Percentiles rank a stretch among this genome's conserved stretches.
phyloP scores from a whole-genome alignment of 352 stramenopile genomes.

The Peronospora tabacina region DNA sequence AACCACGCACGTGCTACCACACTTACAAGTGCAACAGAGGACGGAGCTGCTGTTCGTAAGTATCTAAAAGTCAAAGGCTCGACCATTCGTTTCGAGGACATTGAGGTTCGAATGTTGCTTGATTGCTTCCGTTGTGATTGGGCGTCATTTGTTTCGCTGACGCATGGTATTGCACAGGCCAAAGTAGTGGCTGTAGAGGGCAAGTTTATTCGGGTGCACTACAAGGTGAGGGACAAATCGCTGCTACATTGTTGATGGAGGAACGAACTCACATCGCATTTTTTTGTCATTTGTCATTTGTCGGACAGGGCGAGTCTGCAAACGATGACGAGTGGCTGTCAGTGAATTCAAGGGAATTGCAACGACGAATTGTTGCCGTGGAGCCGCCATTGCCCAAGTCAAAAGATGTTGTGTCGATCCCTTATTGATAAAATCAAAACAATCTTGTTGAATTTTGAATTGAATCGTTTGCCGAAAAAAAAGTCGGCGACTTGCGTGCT shows the following conservation, averaged over 20 bases:
- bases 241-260: background rate
- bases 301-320: constrained; percentile 44
- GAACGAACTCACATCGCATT: background rate
- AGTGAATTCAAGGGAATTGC: constrained; percentile 40
- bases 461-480: no score
- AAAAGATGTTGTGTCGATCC: constrained; percentile 12
- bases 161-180: constrained; percentile 27
- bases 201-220: constrained; percentile 71
- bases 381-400: constrained; percentile 23
- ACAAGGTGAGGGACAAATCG: constrained; percentile 39
- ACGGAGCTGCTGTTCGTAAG: constrained; percentile 26
- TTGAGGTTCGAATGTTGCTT: constrained; percentile 31
- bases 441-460: no score
- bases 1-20: constrained; percentile 10
- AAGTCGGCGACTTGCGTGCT: no score
- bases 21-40: constrained; percentile 27
- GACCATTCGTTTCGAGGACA: constrained; percentile 57
- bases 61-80: constrained; percentile 53
- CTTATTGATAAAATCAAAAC: background rate
- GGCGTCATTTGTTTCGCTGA: constrained; percentile 2
- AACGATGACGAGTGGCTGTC: constrained; percentile 69
- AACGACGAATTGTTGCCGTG: constrained; percentile 37
- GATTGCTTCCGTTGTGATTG: constrained; percentile 1
- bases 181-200: constrained; percentile 60
- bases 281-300: background rate